Percentiles rank a stretch among this genome's conserved stretches.
Conservation (phyloP, 1,284 basidiomycete genomes). For the Lignosus rhinocerotis region DNA sequence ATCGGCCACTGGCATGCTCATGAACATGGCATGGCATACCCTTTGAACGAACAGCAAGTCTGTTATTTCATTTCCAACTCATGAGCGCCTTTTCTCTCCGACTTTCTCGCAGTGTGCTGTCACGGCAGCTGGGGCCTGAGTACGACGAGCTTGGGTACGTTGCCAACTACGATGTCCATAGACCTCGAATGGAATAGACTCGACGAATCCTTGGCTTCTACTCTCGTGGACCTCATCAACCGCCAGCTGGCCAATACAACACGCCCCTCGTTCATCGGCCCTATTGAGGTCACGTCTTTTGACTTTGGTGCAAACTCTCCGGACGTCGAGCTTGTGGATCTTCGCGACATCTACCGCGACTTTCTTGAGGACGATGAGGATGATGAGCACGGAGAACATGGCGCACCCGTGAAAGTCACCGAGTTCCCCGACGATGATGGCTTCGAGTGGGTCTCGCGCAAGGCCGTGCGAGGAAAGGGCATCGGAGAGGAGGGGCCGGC, state of each 20-base stretch:
- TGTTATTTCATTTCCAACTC: background rate
- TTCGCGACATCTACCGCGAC: constrained; percentile 92
- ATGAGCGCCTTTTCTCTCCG: constrained; percentile 1
- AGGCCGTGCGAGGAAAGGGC: constrained; percentile 49
- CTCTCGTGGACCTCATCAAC: constrained; percentile 81
- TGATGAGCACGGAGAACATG: constrained; percentile 37
- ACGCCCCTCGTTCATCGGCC: constrained; percentile 92
- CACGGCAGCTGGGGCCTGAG: background rate
- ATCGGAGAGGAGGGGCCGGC: constrained; percentile 56
- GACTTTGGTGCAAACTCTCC: constrained; percentile 87
- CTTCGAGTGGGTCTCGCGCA: constrained; percentile 78
- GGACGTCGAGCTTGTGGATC: constrained; percentile 87
- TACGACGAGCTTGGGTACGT: background rate
- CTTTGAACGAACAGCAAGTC: background rate
- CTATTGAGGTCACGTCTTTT: constrained; percentile 81
- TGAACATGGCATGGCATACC: constrained; percentile 1
- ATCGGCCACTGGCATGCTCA: background rate
- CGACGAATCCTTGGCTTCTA: constrained; percentile 68
- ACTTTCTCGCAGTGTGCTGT: background rate
- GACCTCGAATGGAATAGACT: constrained; percentile 79
- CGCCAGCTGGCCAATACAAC: constrained; percentile 68
- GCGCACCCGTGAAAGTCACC: constrained; percentile 52
- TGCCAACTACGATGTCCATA: constrained; percentile 59
- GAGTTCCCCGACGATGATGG: constrained; percentile 47
- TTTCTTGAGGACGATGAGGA: constrained; percentile 86